Percentiles rank a stretch among this genome's conserved stretches.
These are phyloP conservation scores for Zizania latifolia DNA, from an alignment of 176 grass and related monocot genomes.

Conservation along the genomic window DNA sequence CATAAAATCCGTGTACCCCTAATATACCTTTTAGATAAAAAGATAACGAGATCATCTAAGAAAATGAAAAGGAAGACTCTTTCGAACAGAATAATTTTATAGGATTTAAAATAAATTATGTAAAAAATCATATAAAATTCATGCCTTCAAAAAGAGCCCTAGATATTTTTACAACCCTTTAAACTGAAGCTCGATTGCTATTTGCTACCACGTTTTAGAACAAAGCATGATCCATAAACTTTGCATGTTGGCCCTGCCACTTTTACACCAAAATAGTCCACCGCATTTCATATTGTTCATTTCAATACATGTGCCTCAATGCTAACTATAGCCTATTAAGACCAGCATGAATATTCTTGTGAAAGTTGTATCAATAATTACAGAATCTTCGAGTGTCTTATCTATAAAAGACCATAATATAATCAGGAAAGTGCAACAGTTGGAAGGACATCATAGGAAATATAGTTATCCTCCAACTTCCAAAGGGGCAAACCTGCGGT, in stretches of 20 bases:
- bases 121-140: too few species aligned
- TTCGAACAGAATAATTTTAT: too few species aligned
- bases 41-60: background rate
- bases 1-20: background rate
- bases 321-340: too few species aligned
- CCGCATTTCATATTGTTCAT: constrained; percentile 6
- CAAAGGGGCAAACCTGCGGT: background rate
- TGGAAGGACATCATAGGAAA: background rate
- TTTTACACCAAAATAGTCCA: background rate
- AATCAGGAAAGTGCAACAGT: background rate
- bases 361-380: background rate
- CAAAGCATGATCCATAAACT: constrained; percentile 34
- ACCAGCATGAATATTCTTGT: too few species aligned
- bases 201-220: constrained; percentile 4
- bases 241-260: background rate
- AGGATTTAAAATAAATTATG: too few species aligned
- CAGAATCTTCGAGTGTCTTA: background rate
- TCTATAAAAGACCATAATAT: background rate
- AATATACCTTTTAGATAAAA: background rate
- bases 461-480: constrained; percentile 21
- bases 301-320: background rate
- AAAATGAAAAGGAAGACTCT: too few species aligned
- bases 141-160: too few species aligned
- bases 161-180: too few species aligned
- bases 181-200: constrained; percentile 1